Conservation (phyloP, 306 rosid genomes). For the Dalbergia oliveri region DNA sequence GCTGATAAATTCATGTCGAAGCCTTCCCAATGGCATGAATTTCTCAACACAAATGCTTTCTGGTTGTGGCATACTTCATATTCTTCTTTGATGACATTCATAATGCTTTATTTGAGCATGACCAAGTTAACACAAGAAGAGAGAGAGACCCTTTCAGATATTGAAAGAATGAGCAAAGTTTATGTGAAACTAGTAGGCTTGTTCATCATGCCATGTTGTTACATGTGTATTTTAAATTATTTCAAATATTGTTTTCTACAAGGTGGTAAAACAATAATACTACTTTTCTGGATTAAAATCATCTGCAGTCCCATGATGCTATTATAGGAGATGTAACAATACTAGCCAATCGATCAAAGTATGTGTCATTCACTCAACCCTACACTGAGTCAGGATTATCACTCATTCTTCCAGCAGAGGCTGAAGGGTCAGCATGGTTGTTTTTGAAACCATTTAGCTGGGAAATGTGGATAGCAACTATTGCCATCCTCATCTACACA, state of each 20-base stretch:
- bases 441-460: conserved; percentile 65
- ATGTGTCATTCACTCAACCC: conserved; percentile 72
- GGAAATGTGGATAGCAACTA: conserved; percentile 64
- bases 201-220: conserved; percentile 16
- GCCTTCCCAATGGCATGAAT: neutral
- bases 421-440: conserved; percentile 56
- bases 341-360: conserved; percentile 48
- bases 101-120: conserved; percentile 3
- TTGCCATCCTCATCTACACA: conserved; percentile 61
- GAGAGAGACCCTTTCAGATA: too few species aligned
- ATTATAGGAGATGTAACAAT: conserved; percentile 72
- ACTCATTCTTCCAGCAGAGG: conserved; percentile 56
- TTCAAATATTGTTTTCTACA: neutral
- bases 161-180: conserved; percentile 14
- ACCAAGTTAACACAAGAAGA: neutral
- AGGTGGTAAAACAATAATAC: conserved; percentile 6
- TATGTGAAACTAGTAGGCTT: neutral
- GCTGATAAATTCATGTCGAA: neutral
- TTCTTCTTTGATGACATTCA: neutral
- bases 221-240: neutral
- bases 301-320: conserved; percentile 58
- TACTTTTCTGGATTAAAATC: conserved; percentile 28
- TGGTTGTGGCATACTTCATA: neutral
- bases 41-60: neutral
- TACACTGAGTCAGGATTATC: conserved; percentile 68